Conservation (phyloP, 2,329 filamentous ascomycete genomes). For the Akanthomyces muscarius region DNA sequence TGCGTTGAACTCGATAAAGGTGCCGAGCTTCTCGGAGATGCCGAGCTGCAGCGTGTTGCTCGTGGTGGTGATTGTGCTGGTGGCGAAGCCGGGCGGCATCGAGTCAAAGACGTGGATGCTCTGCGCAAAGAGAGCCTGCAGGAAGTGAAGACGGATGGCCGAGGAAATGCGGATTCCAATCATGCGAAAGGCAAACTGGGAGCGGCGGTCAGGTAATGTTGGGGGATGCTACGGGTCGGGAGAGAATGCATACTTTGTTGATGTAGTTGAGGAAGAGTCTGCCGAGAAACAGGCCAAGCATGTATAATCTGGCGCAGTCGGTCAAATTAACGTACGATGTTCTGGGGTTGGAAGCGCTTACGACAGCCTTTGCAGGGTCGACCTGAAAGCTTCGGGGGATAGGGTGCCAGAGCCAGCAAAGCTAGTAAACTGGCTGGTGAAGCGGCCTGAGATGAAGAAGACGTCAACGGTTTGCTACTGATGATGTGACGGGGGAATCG, state of each 20-base stretch:
- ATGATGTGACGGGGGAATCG: constrained; percentile 7
- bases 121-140: constrained; percentile 60
- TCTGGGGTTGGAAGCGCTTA: background rate
- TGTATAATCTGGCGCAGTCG: constrained; percentile 50
- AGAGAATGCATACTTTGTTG: constrained; percentile 40
- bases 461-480: constrained; percentile 19
- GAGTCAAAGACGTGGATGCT: constrained; percentile 65
- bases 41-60: constrained; percentile 62
- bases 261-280: constrained; percentile 62
- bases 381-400: constrained; percentile 35
- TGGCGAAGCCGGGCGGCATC: constrained; percentile 58
- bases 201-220: constrained; percentile 19
- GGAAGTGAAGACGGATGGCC: constrained; percentile 59
- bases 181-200: constrained; percentile 55
- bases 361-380: constrained; percentile 17
- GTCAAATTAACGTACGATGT: background rate
- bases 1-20: constrained; percentile 52
- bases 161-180: constrained; percentile 60
- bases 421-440: constrained; percentile 35
- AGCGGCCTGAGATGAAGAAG: constrained; percentile 44
- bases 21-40: constrained; percentile 60
- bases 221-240: background rate
- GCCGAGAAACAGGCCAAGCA: constrained; percentile 66
- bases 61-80: constrained; percentile 59
- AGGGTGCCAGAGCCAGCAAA: constrained; percentile 14